Base-by-base conservation (phyloP, 352 stramenopile species). In the Globisporangium yorkense region DNA sequence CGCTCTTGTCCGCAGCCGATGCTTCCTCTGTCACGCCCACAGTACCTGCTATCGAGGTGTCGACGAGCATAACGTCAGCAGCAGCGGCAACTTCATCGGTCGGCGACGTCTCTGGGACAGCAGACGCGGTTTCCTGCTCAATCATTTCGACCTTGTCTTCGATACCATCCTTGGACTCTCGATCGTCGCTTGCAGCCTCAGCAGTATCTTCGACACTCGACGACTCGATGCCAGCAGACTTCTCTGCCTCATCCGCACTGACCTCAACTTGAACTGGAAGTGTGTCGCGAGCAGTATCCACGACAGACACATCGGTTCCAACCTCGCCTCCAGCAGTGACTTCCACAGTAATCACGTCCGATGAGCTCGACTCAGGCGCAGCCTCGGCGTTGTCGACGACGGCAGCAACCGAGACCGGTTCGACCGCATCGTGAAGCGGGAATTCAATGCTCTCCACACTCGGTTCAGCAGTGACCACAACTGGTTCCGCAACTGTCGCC, bases 321-420 rank as follows among this genome's bases (percentile, higher is more conserved):
- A 56, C 51, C 9, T 37, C 51, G 35, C 51, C 51, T 37, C 24
- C 35, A 16, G 35, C 37, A 29, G 35, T 45, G 35, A 56, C 37
- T 47, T 47, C 51, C 13, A 56, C 51, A 2, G 51, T 56, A 39
- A 47, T 37, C n/a, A 56, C 9, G 9, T 56, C 35, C 37, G 37
- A 43, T 13, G 37, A 43, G 37, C 13, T 18, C 37, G 37, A 43
- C 37, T 43, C 37, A 1, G 37, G 5, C 6, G 12, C 2, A 18
- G 37, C 3, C 10, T 43, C 37, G 13, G 2, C 18, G 10, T 43
- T 43, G 12, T 16, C 0, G 12, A 5, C 37, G 3, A 35, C 24
- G 7, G 9, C 24, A 51, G 35, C 13, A 20, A 5, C 15, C 33
- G 31, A 40, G 33, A 47, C 13, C 1, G 35, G 13, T 8, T 47